Conservation (phyloP, 2,329 filamentous ascomycete genomes). For the Aspergillus hiratsukae region DNA sequence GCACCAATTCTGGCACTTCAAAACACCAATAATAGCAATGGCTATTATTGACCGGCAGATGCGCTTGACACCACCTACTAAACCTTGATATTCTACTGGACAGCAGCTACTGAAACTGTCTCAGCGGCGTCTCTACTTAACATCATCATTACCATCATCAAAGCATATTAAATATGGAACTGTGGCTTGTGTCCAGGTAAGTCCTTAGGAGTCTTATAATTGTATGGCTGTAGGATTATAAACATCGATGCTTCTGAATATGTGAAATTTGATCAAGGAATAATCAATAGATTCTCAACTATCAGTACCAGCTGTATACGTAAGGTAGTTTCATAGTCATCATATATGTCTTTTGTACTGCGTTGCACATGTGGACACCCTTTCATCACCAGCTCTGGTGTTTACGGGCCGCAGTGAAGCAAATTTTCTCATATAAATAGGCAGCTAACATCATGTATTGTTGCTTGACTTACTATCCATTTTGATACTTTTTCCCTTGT, state of each 20-base stretch:
- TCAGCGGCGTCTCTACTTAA: background rate
- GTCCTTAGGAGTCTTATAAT: background rate
- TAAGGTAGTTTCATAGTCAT: too few species aligned
- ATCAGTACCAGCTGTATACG: background rate
- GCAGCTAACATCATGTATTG: background rate
- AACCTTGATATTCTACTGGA: background rate
- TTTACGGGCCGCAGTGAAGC: background rate
- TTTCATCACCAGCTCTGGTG: background rate
- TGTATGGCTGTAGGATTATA: background rate
- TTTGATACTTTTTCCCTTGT: background rate
- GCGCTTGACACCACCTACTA: background rate
- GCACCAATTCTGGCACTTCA: background rate
- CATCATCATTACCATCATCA: background rate
- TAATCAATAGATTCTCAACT: background rate
- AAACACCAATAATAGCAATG: background rate
- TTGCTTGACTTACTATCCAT: background rate
- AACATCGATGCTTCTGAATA: background rate
- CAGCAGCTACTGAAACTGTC: background rate
- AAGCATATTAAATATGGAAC: background rate
- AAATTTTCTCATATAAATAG: too few species aligned
- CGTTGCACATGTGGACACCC: background rate
- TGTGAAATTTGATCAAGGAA: background rate
- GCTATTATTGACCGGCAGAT: background rate
- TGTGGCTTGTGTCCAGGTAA: background rate
- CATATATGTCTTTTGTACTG: background rate